Base-by-base conservation (phyloP, 2,329 filamentous ascomycete species). In the Amphichorda felina region DNA sequence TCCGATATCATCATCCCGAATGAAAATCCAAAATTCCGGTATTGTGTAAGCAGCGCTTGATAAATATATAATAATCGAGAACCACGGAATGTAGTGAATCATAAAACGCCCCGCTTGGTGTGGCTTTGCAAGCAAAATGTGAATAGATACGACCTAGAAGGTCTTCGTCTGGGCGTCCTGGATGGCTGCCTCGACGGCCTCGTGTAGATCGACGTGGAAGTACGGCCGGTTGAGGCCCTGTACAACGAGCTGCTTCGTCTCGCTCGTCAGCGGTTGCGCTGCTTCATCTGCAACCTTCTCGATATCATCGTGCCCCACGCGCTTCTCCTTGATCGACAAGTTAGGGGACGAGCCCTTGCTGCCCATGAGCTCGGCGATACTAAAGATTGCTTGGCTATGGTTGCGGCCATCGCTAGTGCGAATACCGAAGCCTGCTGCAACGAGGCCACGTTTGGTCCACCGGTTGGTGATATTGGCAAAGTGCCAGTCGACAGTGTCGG, bases 311-410 rank as follows among this genome's bases (percentile, higher is more conserved):
- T 15, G 7, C 13, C 32, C n/a, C n/a, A n/a, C 31, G 62, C 48
- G 88, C 14, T 45, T 39, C 8, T 38, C 41, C 22, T 41, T 43
- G 27, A 40, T 59, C 3, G 66, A 33, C 3, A 16, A 64, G 0
- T 72, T 73, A 2, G 79, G 79, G 18, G 50, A 50, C 10, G 45
- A 45, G 8, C 54, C 47, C 1, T 82, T 82, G 14, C 79, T 85
- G 18, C 35, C 35, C 35, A 36, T 36, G 35, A 94, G 75, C 50
- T 94, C 86, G 1, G 89, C 85, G 24, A 96, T 88, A 50, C 77
- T 86, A 69, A 95, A 96, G 46, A 96, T 88, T 16, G 86, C 83
- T 15, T 55, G 47, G 13, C 49, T 50, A 2, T 50, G 35, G 11
- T 41, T 42, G 37, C 43, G 41, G 14, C 50, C 45, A 8, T 46